These are phyloP conservation scores for Besnoitia besnoiti DNA, from an alignment of 169 alveolate genomes.

Conservation along the genomic window DNA sequence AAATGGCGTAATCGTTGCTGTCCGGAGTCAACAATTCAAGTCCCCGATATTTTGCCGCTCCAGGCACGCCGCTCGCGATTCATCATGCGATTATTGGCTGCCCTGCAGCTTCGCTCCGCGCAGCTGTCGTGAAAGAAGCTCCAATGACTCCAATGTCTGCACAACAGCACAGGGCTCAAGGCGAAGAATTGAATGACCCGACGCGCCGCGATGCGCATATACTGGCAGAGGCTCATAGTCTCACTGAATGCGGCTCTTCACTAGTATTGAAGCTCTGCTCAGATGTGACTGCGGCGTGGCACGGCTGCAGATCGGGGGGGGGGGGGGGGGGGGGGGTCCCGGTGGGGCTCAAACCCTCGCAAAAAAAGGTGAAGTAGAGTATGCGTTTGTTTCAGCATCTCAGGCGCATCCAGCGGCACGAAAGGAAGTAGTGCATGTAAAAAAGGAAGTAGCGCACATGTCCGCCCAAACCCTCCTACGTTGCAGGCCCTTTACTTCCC, in stretches of 20 bases:
- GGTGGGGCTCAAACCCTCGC: neutral
- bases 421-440: neutral
- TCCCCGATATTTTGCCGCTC: too few species aligned
- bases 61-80: too few species aligned
- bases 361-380: neutral
- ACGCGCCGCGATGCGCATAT: too few species aligned
- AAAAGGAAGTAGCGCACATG: neutral
- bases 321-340: too few species aligned
- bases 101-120: neutral
- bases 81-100: neutral
- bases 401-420: neutral
- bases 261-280: too few species aligned
- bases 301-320: too few species aligned
- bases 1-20: too few species aligned
- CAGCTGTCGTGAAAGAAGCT: neutral
- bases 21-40: too few species aligned
- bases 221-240: too few species aligned
- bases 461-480: neutral
- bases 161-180: neutral
- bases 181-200: neutral
- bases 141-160: constrained; percentile 35
- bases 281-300: too few species aligned
- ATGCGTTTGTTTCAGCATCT: neutral
- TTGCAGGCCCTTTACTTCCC: too few species aligned
- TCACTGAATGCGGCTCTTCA: neutral